phyloP scores from a whole-genome alignment of 2,329 filamentous ascomycete genomes.

The Byssoonygena ceratinophila region DNA sequence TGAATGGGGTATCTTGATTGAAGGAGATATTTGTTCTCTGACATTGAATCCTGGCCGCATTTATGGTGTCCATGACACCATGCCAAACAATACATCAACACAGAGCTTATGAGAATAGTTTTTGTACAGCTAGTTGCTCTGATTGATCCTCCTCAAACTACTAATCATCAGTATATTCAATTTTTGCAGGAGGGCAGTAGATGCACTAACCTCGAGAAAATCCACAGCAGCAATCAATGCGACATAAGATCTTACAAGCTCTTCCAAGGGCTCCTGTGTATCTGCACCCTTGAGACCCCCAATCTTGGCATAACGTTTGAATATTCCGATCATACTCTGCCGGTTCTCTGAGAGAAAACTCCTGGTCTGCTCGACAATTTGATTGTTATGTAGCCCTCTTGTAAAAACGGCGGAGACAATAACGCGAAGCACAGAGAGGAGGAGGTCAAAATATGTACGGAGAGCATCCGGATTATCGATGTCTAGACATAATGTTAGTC shows the following conservation, averaged over 20 bases:
- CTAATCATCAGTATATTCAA: slow-evolving; percentile 1
- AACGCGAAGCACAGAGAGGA: slow-evolving; percentile 69
- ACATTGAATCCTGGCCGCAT: not conserved
- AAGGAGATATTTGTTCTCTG: not conserved
- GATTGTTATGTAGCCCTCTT: slow-evolving; percentile 68
- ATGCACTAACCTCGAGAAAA: slow-evolving; percentile 65
- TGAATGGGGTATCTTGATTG: slow-evolving; percentile 2
- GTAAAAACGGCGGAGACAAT: slow-evolving; percentile 72
- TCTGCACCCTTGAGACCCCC: slow-evolving; percentile 41
- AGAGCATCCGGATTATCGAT: slow-evolving; percentile 60
- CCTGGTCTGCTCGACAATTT: slow-evolving; percentile 60
- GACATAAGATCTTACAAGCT: slow-evolving; percentile 75
- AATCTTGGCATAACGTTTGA: slow-evolving; percentile 80
- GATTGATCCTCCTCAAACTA: slow-evolving; percentile 11
- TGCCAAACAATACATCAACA: not conserved
- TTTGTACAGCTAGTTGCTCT: not conserved
- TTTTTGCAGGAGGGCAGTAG: not conserved
- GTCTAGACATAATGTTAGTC: slow-evolving; percentile 33
- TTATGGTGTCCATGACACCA: not conserved
- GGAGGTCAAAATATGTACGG: slow-evolving; percentile 70
- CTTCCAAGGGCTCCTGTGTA: slow-evolving; percentile 55
- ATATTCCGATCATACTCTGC: slow-evolving; percentile 71
- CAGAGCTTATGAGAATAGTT: slow-evolving; percentile 2
- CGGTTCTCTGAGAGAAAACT: slow-evolving; percentile 74
- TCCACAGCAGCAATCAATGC: slow-evolving; percentile 70